Conservation (phyloP, 192 early-diverging fungal species). For the Coemansia sp. region DNA sequence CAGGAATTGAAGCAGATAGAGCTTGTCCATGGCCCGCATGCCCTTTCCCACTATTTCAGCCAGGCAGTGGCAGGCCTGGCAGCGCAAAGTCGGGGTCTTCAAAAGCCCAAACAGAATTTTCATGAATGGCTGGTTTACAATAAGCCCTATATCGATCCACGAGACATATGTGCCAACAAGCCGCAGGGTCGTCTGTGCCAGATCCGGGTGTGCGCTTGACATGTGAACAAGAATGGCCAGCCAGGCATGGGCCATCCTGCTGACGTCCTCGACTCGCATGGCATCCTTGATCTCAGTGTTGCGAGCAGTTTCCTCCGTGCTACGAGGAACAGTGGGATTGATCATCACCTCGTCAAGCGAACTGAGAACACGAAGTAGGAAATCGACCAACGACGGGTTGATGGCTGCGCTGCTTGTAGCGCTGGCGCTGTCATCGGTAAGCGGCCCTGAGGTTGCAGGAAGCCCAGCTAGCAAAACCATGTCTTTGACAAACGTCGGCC, state of each 20-base stretch:
- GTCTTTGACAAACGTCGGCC: slow-evolving; percentile 88
- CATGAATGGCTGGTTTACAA: slow-evolving; percentile 83
- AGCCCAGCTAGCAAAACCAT: slow-evolving; percentile 65
- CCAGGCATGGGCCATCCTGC: slow-evolving; percentile 71
- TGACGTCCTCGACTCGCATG: slow-evolving; percentile 82
- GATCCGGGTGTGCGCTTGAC: slow-evolving; percentile 56
- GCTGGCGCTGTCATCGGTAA: slow-evolving; percentile 45
- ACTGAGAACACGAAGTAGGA: slow-evolving; percentile 74
- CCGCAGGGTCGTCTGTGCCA: slow-evolving; percentile 66
- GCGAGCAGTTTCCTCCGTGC: slow-evolving; percentile 63
- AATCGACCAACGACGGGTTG: slow-evolving; percentile 56
- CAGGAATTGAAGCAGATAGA: slow-evolving; percentile 78
- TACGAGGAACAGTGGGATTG: slow-evolving; percentile 65
- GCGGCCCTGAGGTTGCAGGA: slow-evolving; percentile 47
- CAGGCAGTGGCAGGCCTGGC: slow-evolving; percentile 80
- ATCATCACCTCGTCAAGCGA: slow-evolving; percentile 90
- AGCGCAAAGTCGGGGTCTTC: slow-evolving; percentile 59
- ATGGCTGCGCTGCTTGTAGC: slow-evolving; percentile 58
- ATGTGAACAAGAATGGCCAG: slow-evolving; percentile 67
- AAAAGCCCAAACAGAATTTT: slow-evolving; percentile 74
- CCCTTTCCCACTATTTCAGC: slow-evolving; percentile 87
- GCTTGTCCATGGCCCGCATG: slow-evolving; percentile 88
- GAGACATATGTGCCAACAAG: slow-evolving; percentile 87
- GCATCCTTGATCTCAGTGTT: slow-evolving; percentile 88
- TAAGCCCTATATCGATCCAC: slow-evolving; percentile 92